Conservation (phyloP, 495 filamentous ascomycete species). For the Platismatia glauca region DNA sequence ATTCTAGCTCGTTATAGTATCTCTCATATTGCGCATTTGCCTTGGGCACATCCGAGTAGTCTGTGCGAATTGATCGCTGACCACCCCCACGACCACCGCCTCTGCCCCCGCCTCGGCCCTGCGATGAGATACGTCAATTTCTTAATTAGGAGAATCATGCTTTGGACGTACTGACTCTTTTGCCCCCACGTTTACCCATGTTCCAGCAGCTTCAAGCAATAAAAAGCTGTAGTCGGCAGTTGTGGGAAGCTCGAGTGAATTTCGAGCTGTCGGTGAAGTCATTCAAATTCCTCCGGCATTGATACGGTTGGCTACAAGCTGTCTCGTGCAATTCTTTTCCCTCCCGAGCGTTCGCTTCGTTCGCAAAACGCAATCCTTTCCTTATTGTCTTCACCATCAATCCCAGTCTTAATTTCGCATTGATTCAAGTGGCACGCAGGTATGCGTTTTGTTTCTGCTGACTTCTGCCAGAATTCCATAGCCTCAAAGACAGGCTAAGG, state of each 20-base stretch:
- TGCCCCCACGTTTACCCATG: conserved; percentile 32
- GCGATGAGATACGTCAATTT: neutral
- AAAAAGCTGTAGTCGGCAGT: neutral
- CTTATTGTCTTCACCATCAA: neutral
- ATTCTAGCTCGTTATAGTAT: conserved; percentile 70
- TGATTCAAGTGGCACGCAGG: neutral
- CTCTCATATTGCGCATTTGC: conserved; percentile 68
- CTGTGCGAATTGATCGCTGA: conserved; percentile 29
- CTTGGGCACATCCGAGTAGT: conserved; percentile 53
- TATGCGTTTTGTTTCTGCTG: too few species aligned
- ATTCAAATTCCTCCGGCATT: neutral
- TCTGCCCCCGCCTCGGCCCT: conserved; percentile 25
- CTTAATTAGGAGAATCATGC: neutral
- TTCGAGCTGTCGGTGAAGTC: conserved; percentile 3
- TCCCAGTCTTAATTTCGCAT: neutral
- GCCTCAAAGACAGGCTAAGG: too few species aligned
- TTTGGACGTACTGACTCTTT: conserved; percentile 27
- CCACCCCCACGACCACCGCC: conserved; percentile 26
- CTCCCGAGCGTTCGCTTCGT: too few species aligned
- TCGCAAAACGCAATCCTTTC: too few species aligned
- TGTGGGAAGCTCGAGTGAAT: neutral
- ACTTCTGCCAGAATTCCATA: too few species aligned
- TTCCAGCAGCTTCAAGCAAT: neutral
- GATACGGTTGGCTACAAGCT: neutral
- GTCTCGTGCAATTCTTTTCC: neutral